These are phyloP conservation scores for Gymnopilus junonius DNA, from an alignment of 768 basidiomycete genomes.

Conservation along the genomic window DNA sequence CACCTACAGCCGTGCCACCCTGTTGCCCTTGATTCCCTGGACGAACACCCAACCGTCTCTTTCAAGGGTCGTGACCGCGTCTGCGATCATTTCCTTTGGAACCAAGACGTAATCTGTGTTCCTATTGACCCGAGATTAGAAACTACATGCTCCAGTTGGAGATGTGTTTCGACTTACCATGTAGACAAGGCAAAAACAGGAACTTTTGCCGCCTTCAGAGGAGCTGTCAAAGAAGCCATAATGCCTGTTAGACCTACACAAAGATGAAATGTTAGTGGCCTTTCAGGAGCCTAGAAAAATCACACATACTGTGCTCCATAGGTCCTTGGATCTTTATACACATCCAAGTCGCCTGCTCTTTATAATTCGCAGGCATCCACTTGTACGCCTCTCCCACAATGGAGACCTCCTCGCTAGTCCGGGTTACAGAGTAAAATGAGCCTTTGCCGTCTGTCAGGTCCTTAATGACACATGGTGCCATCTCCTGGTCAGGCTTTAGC, in stretches of 20 bases:
- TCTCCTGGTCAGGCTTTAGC: conserved; percentile 38
- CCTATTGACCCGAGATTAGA: conserved; percentile 36
- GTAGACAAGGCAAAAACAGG: conserved; percentile 67
- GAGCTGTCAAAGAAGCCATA: conserved; percentile 54
- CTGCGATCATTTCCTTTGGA: conserved; percentile 43
- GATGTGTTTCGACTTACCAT: conserved; percentile 43
- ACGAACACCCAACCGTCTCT: conserved; percentile 58
- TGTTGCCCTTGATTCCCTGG: conserved; percentile 24
- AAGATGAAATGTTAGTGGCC: neutral
- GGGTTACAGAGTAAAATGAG: conserved; percentile 57
- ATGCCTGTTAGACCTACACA: conserved; percentile 58
- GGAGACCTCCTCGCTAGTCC: conserved; percentile 65
- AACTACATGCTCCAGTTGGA: neutral
- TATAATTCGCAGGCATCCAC: conserved; percentile 37
- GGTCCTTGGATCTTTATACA: conserved; percentile 69
- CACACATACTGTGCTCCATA: conserved; percentile 63
- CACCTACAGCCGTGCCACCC: conserved; percentile 24
- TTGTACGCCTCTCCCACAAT: conserved; percentile 51
- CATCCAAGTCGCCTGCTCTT: conserved; percentile 51
- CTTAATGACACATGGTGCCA: conserved; percentile 40
- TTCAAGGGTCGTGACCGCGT: conserved; percentile 46
- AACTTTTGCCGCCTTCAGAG: conserved; percentile 54
- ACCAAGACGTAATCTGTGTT: conserved; percentile 71
- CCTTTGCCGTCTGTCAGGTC: conserved; percentile 29
- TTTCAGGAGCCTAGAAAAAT: neutral